phyloP scores from a whole-genome alignment of 108 stramenopile species.

The Seminavis robusta region DNA sequence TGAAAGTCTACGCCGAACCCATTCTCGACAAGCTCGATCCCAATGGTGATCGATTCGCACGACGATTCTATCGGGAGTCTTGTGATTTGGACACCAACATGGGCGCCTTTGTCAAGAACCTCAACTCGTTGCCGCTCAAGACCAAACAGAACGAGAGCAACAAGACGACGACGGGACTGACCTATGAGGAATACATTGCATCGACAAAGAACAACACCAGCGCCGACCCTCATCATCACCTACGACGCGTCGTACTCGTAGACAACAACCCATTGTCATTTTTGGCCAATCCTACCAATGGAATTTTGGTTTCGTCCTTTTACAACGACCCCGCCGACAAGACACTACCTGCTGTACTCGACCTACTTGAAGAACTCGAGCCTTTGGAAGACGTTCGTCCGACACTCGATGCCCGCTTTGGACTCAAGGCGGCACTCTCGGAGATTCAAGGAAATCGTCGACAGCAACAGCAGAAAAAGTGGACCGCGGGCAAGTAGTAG shows the following conservation, averaged over 20 bases:
- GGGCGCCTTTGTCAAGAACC: conserved; percentile 82
- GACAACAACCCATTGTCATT: conserved; percentile 97
- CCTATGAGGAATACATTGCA: too few relatives aligned
- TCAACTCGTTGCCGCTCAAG: conserved; percentile 1
- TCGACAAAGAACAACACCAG: not conserved
- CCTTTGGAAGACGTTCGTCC: conserved; percentile 88
- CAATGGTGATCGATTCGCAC: conserved; percentile 67
- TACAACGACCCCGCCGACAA: conserved; percentile 94
- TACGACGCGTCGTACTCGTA: conserved; percentile 87
- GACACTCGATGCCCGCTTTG: conserved; percentile 77
- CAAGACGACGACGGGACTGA: not conserved
- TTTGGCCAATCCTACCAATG: conserved; percentile 92
- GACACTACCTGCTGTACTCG: conserved; percentile 87
- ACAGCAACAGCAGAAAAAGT: too few relatives aligned
- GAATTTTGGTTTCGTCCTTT: conserved; percentile 97
- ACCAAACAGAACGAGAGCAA: conserved; percentile 2
- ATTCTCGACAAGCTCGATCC: conserved; percentile 93
- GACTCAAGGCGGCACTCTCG: conserved; percentile 66
- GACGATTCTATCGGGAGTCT: conserved; percentile 87
- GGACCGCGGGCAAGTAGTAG: too few relatives aligned
- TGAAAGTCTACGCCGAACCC: conserved; percentile 94
- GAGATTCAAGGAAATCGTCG: too few relatives aligned
- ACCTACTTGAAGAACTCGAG: conserved; percentile 84
- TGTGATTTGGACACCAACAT: conserved; percentile 71
- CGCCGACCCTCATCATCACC: conserved; percentile 4